Base-by-base conservation (phyloP, 495 filamentous ascomycete genomes). In the Penicillium antarcticum region DNA sequence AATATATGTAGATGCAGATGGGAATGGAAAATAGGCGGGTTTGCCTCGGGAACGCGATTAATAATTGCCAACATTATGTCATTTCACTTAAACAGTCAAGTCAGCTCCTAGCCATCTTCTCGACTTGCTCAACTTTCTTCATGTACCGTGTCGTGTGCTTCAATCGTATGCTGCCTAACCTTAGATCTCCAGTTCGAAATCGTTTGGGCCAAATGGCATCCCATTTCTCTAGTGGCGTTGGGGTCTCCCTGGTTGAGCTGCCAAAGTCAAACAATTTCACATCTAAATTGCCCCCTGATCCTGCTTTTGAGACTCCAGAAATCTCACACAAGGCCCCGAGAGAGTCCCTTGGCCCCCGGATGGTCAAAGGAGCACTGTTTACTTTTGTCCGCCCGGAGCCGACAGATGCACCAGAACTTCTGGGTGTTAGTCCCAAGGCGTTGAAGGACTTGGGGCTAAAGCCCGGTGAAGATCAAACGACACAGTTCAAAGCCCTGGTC, bases 231-330 rank as follows among this genome's bases (percentile, higher is more conserved):
- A 73, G 53, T 47, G 51, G 56, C 42, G 42, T 47, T 47, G 65
- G 66, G 43, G 42, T 57, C 24, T 68, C 88, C 21, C 73, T 96
- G 31, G 65, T 74, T 42, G 85, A 89, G 10, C 76, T 98, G 33
- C 89, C 88, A 19, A 97, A 96, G 68, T 88, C 90, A 36, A 89
- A 87, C 76, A 77, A 74, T 48, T 96, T 96, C 71, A 96, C 88
- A 4, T 82, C 80, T 5, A 85, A 80, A 23, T 80, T 95, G 11
- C 87, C 89, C 10, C 67, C 91, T 11, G 94, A 98, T 66, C 74
- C 86, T 21, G 67, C 78, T 11, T 96, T 91, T 67, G 85, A 89
- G 14, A 94, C 90, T 0, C 90, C 94, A 2, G 79, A 83, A 17
- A 74, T 72, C 39, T 96, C 92, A 4, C 87, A 95, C 63, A 80